Conservation (phyloP, 2,329 filamentous ascomycete genomes). For the Colletotrichum tabaci region DNA sequence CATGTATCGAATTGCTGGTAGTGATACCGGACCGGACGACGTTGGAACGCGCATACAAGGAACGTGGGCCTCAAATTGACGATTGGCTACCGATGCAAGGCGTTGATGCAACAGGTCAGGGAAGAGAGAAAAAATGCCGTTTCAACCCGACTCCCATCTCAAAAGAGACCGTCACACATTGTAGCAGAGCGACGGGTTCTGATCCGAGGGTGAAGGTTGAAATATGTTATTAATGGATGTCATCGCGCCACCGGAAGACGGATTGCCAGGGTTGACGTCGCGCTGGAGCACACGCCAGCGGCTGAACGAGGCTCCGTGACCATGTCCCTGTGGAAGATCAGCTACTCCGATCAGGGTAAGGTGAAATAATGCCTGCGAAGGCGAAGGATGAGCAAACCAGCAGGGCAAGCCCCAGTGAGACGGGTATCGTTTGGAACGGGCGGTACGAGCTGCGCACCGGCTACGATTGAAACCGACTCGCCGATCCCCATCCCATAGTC, state of each 20-base stretch:
- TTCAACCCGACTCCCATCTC: neutral
- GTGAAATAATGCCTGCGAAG: neutral
- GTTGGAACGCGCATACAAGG: conserved; percentile 4
- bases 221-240: neutral
- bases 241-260: neutral
- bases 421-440: conserved; percentile 28
- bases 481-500: neutral
- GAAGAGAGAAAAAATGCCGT: neutral
- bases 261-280: neutral
- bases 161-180: no score
- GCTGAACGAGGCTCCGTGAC: neutral
- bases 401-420: conserved; percentile 3
- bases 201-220: no score
- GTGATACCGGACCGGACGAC: conserved; percentile 17
- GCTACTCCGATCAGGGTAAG: neutral
- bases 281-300: neutral
- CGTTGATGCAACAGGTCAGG: neutral
- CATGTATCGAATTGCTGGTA: neutral
- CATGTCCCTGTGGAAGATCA: neutral
- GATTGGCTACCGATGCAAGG: conserved; percentile 3
- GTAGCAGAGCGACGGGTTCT: neutral
- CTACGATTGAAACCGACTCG: conserved; percentile 25
- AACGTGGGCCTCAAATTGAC: conserved; percentile 1
- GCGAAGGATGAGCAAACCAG: neutral
- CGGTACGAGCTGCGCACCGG: conserved; percentile 20